phyloP scores from a whole-genome alignment of 208 protist genomes.

The Crithidia acanthocephali region DNA sequence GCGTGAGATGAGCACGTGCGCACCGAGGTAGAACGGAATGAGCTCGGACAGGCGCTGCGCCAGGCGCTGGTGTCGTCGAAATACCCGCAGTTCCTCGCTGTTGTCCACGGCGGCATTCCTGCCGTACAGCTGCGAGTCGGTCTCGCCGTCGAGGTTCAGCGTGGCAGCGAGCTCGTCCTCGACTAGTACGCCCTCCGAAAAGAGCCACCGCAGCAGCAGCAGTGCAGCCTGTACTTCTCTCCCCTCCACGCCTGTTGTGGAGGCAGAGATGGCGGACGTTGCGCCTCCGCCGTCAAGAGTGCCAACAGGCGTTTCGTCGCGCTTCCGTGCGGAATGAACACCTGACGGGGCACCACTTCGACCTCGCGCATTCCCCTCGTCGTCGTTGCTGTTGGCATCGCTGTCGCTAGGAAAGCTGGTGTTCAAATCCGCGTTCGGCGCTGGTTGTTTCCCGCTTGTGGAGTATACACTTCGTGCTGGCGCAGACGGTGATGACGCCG shows the following conservation, averaged over 20 bases:
- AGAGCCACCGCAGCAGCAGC: slow-evolving; percentile 56
- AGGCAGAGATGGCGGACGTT: no score
- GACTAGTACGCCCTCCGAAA: slow-evolving; percentile 32
- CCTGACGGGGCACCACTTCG: no score
- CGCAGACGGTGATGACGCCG: neutral
- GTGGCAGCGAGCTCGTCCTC: slow-evolving; percentile 36
- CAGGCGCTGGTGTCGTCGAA: slow-evolving; percentile 21
- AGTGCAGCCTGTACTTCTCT: slow-evolving; percentile 39
- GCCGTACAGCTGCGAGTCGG: no score
- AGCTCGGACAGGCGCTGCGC: slow-evolving; percentile 46
- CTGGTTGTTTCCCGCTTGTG: neutral
- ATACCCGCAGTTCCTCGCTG: neutral
- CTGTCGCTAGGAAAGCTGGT: slow-evolving; percentile 18
- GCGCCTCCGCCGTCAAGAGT: neutral
- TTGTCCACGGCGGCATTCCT: no score
- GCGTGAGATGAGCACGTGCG: slow-evolving; percentile 65
- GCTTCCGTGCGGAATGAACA: neutral
- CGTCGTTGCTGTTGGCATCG: neutral
- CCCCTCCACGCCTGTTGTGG: neutral
- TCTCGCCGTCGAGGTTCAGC: slow-evolving; percentile 18
- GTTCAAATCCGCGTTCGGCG: slow-evolving; percentile 18
- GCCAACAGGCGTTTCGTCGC: slow-evolving; percentile 9
- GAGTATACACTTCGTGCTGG: neutral
- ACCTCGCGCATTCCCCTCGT: neutral
- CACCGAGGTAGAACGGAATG: slow-evolving; percentile 59